Evolutionary conservation across 2,329 filamentous ascomycete genomes (phyloP), one percentile per base, ranked within the genome.

Genomic region (Alternaria solani): DNA sequence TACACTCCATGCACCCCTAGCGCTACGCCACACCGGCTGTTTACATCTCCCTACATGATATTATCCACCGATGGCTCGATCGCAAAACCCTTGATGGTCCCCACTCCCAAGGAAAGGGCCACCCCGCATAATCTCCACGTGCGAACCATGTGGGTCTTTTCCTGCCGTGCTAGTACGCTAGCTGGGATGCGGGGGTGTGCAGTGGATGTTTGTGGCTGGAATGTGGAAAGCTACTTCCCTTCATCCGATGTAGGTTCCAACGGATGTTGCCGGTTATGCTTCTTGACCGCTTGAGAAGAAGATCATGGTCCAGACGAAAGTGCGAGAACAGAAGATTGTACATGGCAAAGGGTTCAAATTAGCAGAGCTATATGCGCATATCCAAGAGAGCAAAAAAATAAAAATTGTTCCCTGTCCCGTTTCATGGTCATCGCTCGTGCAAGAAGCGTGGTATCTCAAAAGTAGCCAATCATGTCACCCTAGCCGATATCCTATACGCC

Each of bases 361-460:
- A 34, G 38, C 16, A 34, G 28, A 32, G 43, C 34, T 41, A 56
- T 34, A 16, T 32, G 38, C 11, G 7, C 26, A 20, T 4, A 2
- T 32, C 28, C 8, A 49, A 7, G 28, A 9, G 9, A 30, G 9
- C 7, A 30, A 16, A 16, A 36, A 32, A 18, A 41, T 5, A 2
- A 25, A 25, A 12, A 25, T n/a, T 9, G 6, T 23, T n/a, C 7
- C 14, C 28, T 25, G 7, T 25, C 28, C 23, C n/a, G 20, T 18
- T 18, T 6, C n/a, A 14, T 43, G 11, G 23, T 28, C 9, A 9
- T 32, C 59, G 67, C 61, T 57, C 54, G 23, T 52, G 64, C 63
- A 61, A 65, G 51, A 65, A 55, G 55, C 46, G 59, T 70, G 69
- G 68, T 72, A 72, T 72, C 69, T 70, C 62, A 64, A 61, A 39